phyloP scores from a whole-genome alignment of 2,329 filamentous ascomycete species.

The Sphaceloma murrayae region DNA sequence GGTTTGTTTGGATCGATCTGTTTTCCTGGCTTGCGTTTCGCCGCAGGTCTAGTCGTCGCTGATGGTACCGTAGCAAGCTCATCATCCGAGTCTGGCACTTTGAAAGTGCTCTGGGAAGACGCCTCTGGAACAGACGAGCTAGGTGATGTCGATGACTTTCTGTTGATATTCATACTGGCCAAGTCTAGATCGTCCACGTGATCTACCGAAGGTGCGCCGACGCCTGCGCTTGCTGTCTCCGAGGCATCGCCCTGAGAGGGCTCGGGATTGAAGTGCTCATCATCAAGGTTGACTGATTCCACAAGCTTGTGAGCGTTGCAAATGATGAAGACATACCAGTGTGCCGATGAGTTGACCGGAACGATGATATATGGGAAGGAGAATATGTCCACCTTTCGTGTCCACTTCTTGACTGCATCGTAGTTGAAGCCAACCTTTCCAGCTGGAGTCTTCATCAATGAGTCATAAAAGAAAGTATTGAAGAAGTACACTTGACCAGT shows the following conservation, averaged over 20 bases:
- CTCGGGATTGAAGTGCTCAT: too few relatives aligned
- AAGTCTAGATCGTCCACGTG: slow-evolving; percentile 12
- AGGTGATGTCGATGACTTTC: not conserved
- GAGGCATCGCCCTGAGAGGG: too few relatives aligned
- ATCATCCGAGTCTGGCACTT: slow-evolving; percentile 16
- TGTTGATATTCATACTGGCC: not conserved
- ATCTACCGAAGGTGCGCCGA: not conserved
- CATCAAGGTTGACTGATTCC: slow-evolving; percentile 16
- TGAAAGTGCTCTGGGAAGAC: slow-evolving; percentile 11
- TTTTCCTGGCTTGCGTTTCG: not conserved
- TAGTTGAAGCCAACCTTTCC: slow-evolving; percentile 62
- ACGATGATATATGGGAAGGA: slow-evolving; percentile 81
- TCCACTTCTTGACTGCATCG: slow-evolving; percentile 78
- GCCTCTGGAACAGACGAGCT: not conserved
- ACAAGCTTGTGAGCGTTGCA: slow-evolving; percentile 69
- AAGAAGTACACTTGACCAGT: slow-evolving; percentile 69
- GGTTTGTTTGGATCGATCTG: slow-evolving; percentile 36
- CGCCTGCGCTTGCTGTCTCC: too few relatives aligned
- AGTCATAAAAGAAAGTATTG: slow-evolving; percentile 85
- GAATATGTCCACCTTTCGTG: slow-evolving; percentile 73
- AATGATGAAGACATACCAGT: slow-evolving; percentile 95
- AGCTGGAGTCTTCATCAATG: slow-evolving; percentile 52
- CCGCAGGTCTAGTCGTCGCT: not conserved
- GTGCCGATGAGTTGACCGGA: slow-evolving; percentile 72
- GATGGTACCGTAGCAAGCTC: too few relatives aligned